phyloP scores from a whole-genome alignment of 441 rosid species.

The Erodium trifolium region DNA sequence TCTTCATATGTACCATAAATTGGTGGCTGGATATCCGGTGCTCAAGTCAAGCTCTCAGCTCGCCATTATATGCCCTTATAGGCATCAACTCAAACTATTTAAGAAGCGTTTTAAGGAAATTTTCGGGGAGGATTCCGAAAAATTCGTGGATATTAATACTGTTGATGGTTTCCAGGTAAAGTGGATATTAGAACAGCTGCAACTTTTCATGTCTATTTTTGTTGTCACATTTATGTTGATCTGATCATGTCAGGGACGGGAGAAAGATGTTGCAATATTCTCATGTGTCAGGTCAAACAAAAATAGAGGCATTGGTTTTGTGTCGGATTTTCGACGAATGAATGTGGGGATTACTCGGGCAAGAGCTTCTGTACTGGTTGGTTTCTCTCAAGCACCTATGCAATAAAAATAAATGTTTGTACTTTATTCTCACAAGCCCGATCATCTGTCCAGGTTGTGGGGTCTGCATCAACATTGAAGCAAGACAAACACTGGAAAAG shows the following conservation, averaged over 20 bases:
- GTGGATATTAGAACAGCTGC: no score
- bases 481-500: constrained; percentile 70
- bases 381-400: constrained; percentile 1
- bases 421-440: background rate
- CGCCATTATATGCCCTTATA: constrained; percentile 82
- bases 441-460: constrained; percentile 57
- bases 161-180: constrained; percentile 93
- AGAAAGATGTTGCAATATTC: constrained; percentile 85
- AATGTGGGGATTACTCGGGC: constrained; percentile 93
- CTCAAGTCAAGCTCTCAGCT: constrained; percentile 80
- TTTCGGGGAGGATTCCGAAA: constrained; percentile 65
- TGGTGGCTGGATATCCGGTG: constrained; percentile 59
- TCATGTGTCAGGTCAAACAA: constrained; percentile 83
- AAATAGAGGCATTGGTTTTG: constrained; percentile 61
- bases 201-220: background rate
- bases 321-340: constrained; percentile 79
- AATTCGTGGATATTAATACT: constrained; percentile 74
- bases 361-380: constrained; percentile 81
- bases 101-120: constrained; percentile 59
- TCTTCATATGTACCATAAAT: constrained; percentile 62
- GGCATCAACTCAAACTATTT: constrained; percentile 81
- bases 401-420: background rate
- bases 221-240: no score
- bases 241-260: constrained; percentile 59
- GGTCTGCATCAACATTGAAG: constrained; percentile 70